These are phyloP conservation scores for Cucurbita moschata DNA, from an alignment of 306 rosid genomes.

Conservation along the genomic window DNA sequence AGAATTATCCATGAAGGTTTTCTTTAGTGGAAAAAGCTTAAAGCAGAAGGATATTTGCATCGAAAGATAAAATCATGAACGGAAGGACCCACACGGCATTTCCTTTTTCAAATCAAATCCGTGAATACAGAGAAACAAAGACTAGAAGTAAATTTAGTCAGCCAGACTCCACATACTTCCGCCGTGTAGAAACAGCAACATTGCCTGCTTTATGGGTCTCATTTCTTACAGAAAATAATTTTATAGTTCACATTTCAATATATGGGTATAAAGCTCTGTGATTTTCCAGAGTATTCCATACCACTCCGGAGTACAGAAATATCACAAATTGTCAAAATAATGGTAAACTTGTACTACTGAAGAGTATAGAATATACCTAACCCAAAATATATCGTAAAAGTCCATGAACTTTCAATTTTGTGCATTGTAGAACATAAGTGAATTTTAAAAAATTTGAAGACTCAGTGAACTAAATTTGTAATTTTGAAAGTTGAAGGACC, in stretches of 20 bases:
- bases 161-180: background rate
- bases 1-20: background rate
- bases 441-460: too few relatives aligned
- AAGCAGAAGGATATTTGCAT: background rate
- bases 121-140: background rate
- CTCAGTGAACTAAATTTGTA: too few relatives aligned
- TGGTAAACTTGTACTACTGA: too few relatives aligned
- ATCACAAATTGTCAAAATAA: background rate
- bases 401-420: too few relatives aligned
- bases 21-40: background rate
- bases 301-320: background rate
- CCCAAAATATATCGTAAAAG: too few relatives aligned
- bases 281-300: background rate
- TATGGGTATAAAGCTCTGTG: too few relatives aligned
- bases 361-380: too few relatives aligned
- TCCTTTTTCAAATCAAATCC: background rate
- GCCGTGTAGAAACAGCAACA: background rate
- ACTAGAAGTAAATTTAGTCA: background rate
- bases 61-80: background rate
- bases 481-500: too few relatives aligned
- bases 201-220: background rate
- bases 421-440: too few relatives aligned
- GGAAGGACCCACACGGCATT: conserved; percentile 4
- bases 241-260: background rate
- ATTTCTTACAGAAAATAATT: background rate